Evolutionary conservation across 371 early-diverging fungal genomes (phyloP), one percentile per base, ranked within the genome.

Genomic region (Entomophthora muscae): DNA sequence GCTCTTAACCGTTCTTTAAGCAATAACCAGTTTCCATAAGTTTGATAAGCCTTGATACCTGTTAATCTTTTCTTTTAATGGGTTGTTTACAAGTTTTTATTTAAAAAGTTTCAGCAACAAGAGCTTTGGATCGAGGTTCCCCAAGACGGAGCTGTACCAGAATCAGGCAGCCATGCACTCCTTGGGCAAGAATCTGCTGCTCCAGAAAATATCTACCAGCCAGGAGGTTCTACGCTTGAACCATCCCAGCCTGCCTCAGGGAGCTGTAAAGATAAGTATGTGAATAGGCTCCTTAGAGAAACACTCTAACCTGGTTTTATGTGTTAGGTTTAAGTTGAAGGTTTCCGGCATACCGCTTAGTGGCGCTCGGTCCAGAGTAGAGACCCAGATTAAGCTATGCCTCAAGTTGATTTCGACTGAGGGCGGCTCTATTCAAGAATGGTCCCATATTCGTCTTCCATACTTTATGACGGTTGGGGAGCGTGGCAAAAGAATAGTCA

Each of bases 301-400:
- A 42, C 42, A 17, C 42, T 42, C 17, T 10, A 42, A 42, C 10
- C 17, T 42, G 42, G 17, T 5, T 42, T 42, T 17, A 42, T 42
- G 17, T 42, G 42, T 42, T 17, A 42, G 42, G 10, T 42, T 42
- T 42, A 42, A 5, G 5, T 10, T 42, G 5, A 42, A 42, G 17
- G 42, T 42, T 10, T 42, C 42, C 17, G 92, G 90, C 24, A 82
- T 90, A 7, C 86, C 90, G 17, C 78, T 75, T 63, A 76, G 78
- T 23, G 90, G 91, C 52, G 92, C 91, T 52, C 88, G 90, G 68
- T 91, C 91, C 3, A 73, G 93, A 21, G 95, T 94, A 28, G 93
- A 94, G 72, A 94, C 95, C 27, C 95, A 93, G 73, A 89, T 91
- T 71, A 91, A 90, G 63, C 75, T 93, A 28, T 90, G 91, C 56